phyloP scores from a whole-genome alignment of 805 yeast genomes.

The Zygosaccharomyces siamensis region DNA sequence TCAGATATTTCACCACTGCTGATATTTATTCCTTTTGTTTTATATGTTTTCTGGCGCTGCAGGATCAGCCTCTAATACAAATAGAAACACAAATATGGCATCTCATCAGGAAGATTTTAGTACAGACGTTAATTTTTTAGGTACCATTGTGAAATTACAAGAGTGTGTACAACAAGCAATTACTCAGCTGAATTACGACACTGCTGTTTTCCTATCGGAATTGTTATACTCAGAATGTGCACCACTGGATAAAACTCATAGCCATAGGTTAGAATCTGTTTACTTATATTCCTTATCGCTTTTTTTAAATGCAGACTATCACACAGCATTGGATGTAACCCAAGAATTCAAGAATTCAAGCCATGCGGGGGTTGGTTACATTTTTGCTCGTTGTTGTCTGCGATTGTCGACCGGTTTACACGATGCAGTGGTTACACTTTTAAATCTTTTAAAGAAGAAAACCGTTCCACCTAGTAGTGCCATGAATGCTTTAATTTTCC shows the following conservation, averaged over 20 bases:
- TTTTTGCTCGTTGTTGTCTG: constrained; percentile 61
- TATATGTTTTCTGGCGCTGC: constrained; percentile 12
- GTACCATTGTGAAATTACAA: constrained; percentile 15
- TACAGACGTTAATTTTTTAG: constrained; percentile 10
- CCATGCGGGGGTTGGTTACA: constrained; percentile 71
- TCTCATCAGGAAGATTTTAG: constrained; percentile 9
- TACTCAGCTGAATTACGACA: constrained; percentile 34
- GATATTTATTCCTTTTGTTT: not conserved
- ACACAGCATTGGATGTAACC: constrained; percentile 52
- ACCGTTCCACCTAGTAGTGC: constrained; percentile 7
- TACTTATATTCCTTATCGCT: constrained; percentile 69
- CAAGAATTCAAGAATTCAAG: constrained; percentile 33
- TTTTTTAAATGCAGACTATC: constrained; percentile 52
- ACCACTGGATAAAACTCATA: constrained; percentile 23
- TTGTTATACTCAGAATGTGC: constrained; percentile 58
- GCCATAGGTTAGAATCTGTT: constrained; percentile 48
- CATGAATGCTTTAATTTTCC: constrained; percentile 12
- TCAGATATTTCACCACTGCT: not conserved
- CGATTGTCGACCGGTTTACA: constrained; percentile 17
- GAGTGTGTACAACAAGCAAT: constrained; percentile 22
- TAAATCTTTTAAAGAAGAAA: constrained; percentile 8
- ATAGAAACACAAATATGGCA: constrained; percentile 7
- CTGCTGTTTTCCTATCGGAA: constrained; percentile 87
- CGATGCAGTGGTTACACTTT: constrained; percentile 13
- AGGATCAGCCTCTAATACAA: constrained; percentile 6